Conservation (phyloP, 176 grass and related monocot genomes). For the Zoysia pacifica region DNA sequence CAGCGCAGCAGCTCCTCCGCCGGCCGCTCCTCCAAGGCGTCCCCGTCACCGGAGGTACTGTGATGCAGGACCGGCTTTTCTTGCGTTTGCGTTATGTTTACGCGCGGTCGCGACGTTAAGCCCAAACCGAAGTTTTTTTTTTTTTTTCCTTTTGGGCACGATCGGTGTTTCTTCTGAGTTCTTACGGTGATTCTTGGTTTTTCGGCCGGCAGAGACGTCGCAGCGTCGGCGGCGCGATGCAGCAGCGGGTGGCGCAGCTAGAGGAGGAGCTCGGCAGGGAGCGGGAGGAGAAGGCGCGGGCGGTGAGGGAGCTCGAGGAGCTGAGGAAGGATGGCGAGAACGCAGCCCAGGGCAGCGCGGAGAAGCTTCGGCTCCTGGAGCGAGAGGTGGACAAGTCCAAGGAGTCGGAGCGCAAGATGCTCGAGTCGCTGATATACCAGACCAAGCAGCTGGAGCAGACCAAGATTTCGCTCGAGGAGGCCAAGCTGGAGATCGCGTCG, state of each 20-base stretch:
- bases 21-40: conserved; percentile 29
- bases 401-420: conserved; percentile 92
- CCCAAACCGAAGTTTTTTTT: background rate
- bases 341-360: background rate
- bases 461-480: conserved; percentile 89
- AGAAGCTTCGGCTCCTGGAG: conserved; percentile 46
- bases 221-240: conserved; percentile 34
- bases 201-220: conserved; percentile 28
- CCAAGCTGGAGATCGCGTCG: conserved; percentile 73
- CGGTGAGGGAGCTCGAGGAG: conserved; percentile 49
- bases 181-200: background rate
- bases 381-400: conserved; percentile 68
- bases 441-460: conserved; percentile 89
- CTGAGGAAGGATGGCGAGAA: conserved; percentile 17
- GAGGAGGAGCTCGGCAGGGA: conserved; percentile 65
- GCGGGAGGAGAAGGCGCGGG: conserved; percentile 57
- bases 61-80: too few species aligned
- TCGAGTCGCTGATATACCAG: conserved; percentile 81
- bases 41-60: conserved; percentile 44
- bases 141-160: background rate
- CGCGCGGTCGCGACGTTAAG: background rate
- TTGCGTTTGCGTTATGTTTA: background rate
- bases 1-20: conserved; percentile 44
- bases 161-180: background rate
- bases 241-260: conserved; percentile 57